Evolutionary conservation across 345 rosid genomes (phyloP), one percentile per base, ranked within the genome.

Genomic region (Atalantia buxifolia): DNA sequence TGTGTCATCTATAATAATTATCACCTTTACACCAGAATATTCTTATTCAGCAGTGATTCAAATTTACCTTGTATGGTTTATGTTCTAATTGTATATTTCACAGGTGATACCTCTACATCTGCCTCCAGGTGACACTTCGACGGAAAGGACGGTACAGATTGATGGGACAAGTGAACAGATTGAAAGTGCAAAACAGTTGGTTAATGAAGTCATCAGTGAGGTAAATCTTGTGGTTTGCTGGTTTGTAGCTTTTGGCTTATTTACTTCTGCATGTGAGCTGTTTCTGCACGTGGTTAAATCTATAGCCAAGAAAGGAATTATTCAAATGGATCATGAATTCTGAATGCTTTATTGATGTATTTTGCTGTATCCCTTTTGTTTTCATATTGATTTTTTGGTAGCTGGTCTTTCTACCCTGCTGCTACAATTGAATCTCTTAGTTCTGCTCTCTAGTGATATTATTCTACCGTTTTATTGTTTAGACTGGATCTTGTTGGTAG

Each of bases 41-140:
- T 69, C 2, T 24, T 40, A 7, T 61, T 31, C 9, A 16, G 33
- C 9, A 62, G 69, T 60, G 63, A 19, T 24, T 68, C 40, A 28
- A 22, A 40, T 56, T 53, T 13, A 31, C 2, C 24, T 21, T 9
- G 19, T 67, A 1, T 66, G 30, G 56, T 35, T 27, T 27, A 19
- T 36, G 9, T 4, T 25, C 61, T 31, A 28, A 31, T 68, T 30
- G 8, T 24, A n/a, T 62, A 36, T 61, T 30, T 4, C 72, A 64
- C 88, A 97, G 99, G 98, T 97, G 76, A 90, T 97, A 75, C 99
- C 99, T 27, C 81, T 97, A 89, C 99, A 94, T 86, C 87, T 93
- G 56, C 98, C 99, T 28, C 98, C 99, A 13, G 98, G 98, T 71
- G 98, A 97, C 85, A 74, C 91, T 24, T 83, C 98, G 2, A 76